Evolutionary conservation across 2,329 filamentous ascomycete species (phyloP).

Genomic region (Aspergillus chevalieri): DNA sequence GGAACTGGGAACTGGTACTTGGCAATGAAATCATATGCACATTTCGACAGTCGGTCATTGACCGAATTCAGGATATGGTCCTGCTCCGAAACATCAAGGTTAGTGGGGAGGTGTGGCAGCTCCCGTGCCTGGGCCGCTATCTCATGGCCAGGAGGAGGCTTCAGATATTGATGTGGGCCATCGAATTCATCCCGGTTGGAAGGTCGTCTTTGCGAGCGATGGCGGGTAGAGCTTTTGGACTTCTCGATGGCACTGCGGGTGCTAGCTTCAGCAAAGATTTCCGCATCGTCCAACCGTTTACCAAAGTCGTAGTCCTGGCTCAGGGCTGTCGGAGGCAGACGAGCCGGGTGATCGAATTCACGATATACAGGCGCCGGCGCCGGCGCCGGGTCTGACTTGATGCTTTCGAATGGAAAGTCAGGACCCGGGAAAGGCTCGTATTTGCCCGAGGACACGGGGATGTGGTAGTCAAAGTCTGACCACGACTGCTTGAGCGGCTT

Average conservation of each 20-base stretch:
- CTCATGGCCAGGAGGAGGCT: constrained; percentile 63
- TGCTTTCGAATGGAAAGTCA: constrained; percentile 22
- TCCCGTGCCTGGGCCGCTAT: constrained; percentile 73
- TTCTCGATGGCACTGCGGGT: constrained; percentile 28
- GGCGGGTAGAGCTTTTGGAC: constrained; percentile 26
- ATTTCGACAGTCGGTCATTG: constrained; percentile 78
- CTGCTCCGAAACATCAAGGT: constrained; percentile 76
- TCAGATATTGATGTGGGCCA: constrained; percentile 75
- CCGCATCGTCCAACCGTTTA: constrained; percentile 26
- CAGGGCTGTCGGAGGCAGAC: constrained; percentile 24
- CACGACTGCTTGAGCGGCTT: constrained; percentile 16
- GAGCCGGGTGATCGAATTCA: constrained; percentile 29
- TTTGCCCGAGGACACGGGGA: constrained; percentile 20
- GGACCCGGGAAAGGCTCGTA: constrained; percentile 24
- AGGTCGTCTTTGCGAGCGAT: constrained; percentile 56
- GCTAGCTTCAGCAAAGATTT: constrained; percentile 32
- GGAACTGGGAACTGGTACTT: constrained; percentile 89
- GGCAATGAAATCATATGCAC: constrained; percentile 83
- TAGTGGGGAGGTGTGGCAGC: constrained; percentile 73
- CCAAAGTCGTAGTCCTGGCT: constrained; percentile 28
- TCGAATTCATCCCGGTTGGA: constrained; percentile 87
- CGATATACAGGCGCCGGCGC: constrained; percentile 17
- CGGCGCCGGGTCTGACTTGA: neutral
- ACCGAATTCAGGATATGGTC: constrained; percentile 72
- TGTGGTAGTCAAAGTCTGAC: constrained; percentile 26